Conservation (phyloP, 371 early-diverging fungal species). For the Mucor mucedo region DNA sequence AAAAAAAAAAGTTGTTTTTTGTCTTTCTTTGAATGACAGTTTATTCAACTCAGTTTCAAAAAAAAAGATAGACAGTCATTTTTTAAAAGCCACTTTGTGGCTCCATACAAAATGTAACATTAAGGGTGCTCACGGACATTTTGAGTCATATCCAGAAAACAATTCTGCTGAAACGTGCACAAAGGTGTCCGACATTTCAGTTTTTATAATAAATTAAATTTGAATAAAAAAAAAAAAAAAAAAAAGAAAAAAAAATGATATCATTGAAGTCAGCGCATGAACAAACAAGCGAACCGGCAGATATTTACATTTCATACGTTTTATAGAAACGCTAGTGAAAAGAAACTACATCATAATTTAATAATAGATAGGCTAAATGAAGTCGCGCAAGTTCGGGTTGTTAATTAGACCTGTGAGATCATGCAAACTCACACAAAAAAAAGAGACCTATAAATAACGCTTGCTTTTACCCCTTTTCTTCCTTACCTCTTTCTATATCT, state of each 20-base stretch:
- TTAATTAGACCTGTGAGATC: conserved; percentile 7
- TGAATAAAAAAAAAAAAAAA: too few species aligned
- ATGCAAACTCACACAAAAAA: neutral
- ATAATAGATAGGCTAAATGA: conserved; percentile 12
- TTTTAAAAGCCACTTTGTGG: conserved; percentile 9
- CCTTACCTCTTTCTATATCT: neutral
- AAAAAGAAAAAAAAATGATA: too few species aligned
- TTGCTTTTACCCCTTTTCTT: neutral
- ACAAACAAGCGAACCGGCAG: neutral
- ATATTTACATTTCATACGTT: neutral
- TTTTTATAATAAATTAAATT: too few species aligned
- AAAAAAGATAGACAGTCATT: conserved; percentile 17
- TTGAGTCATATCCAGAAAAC: too few species aligned
- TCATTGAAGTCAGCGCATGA: neutral
- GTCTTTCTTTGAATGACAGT: neutral
- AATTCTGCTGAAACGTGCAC: too few species aligned
- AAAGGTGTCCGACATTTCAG: too few species aligned
- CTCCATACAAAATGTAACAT: too few species aligned
- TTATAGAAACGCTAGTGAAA: neutral
- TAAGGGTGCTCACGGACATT: too few species aligned
- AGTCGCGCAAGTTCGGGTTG: conserved; percentile 15
- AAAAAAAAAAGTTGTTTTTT: conserved; percentile 18
- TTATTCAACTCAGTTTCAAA: conserved; percentile 17
- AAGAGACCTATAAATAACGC: neutral
- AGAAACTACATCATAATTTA: conserved; percentile 4